Evolutionary conservation across 371 early-diverging fungal species (phyloP), one percentile per base, ranked within the genome.

Genomic region (Apophysomyces variabilis): DNA sequence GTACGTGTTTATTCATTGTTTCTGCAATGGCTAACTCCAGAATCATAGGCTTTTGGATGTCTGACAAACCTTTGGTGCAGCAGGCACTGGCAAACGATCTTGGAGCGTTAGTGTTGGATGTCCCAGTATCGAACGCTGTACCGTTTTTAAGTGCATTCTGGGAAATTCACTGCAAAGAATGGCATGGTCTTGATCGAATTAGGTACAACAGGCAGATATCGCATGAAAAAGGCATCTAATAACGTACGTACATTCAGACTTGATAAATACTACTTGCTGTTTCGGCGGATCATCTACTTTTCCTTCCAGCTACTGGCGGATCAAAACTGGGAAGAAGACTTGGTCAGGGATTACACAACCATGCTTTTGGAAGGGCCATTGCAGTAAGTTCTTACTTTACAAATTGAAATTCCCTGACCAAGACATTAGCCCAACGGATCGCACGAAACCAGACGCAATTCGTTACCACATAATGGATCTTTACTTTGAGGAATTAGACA

Each of bases 11-110:
- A 16, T 32, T 35, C 5, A 44, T n/a, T 32, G 39, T 58, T 41
- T 11, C 57, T 18, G 7, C 50, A 9, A 13, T 26, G 35, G 11
- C 14, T 35, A 38, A 35, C 54, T 37, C 16, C 61, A 26, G 4
- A 35, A 35, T 1, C 35, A 7, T 74, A 94, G 95, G 92, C 67
- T 93, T 91, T 70, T 97, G 97, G 97, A 92, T 96, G 90, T 94
- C 96, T 1, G 97, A 97, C 71, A 97, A 95, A 79, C 93, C 93
- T 13, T 74, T 92, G 59, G 87, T 96, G 38, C 97, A 97, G 74
- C 95, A 95, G 75, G 87, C 90, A 62, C 80, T 97, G 45, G 91
- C 95, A 35, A 87, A 89, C 61, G 87, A 88, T 44, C 85, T 97
- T 12, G 93, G 93, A 0, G 72, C 79, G 3, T 74, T 95, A 39